Base-by-base conservation (phyloP, 768 basidiomycete genomes). In the Amanita subjunquillea region DNA sequence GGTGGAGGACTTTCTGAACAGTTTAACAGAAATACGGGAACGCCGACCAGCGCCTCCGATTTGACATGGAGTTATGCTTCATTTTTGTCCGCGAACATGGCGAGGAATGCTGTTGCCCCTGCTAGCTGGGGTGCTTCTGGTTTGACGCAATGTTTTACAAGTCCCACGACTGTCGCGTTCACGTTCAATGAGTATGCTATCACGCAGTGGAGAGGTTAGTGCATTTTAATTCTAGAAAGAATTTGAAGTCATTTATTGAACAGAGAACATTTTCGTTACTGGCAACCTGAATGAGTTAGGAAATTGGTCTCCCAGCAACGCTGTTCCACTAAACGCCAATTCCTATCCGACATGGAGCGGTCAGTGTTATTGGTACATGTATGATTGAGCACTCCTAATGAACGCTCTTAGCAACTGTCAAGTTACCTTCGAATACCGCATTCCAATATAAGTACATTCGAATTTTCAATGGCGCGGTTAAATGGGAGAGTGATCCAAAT, bases 31-130 rank as follows among this genome's bases (percentile, higher is more conserved):
- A 65, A 45, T 52, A 62, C 67, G 36, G 86, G 87, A 0, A 48
- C 65, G 8, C 83, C 75, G 2, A 55, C 74, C 12, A 83, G 82
- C 61, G 86, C 86, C 2, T 60, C 65, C 4, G 81, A 89, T 60
- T 68, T 89, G 53, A 87, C 86, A 0, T 88, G 86, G 87, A 84
- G 79, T 59, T 89, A 87, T 58, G 85, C 86, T 7, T 71, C 82
- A n/a, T 70, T 78, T 3, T 61, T 88, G 49, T 83, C 87, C 0
- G 76, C 72, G 9, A 76, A 77, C 53, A 69, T 65, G 12, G 82
- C 83, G 3, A 71, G 79, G 25, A 62, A 65, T 2, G 82, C 81
- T 0, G 60, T 69, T 29, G 60, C 65, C 3, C 69, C 77, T 2
- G 68, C 67, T 0, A 74, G 75, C 57, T 88, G 87, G 87, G 86